A percentile compares a stretch with the other conserved stretches of the same genome.
Conservation (phyloP, 495 filamentous ascomycete genomes). For the Aspergillus homomorphus region DNA sequence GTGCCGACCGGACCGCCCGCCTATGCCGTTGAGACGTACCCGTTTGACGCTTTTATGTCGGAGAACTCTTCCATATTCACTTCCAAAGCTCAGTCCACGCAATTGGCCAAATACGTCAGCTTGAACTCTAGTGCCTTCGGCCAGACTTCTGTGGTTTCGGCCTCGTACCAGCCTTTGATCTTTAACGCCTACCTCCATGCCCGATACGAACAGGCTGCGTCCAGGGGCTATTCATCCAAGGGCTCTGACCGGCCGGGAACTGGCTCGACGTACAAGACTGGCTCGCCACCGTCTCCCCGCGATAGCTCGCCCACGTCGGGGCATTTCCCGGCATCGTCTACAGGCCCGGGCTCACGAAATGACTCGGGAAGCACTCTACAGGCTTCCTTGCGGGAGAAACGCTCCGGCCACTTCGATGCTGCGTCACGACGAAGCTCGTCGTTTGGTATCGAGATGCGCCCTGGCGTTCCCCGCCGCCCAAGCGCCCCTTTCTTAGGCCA, state of each 20-base stretch:
- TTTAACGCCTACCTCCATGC: slow-evolving; percentile 91
- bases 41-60: slow-evolving; percentile 81
- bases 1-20: slow-evolving; percentile 85
- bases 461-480: slow-evolving; percentile 65
- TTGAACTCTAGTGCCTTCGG: slow-evolving; percentile 87
- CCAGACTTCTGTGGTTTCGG: slow-evolving; percentile 53
- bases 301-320: slow-evolving; percentile 74
- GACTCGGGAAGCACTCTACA: slow-evolving; percentile 87
- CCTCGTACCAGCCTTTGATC: slow-evolving; percentile 51
- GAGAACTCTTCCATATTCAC: slow-evolving; percentile 80
- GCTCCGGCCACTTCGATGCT: slow-evolving; percentile 89
- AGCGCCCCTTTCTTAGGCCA: slow-evolving; percentile 84
- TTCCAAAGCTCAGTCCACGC: slow-evolving; percentile 63
- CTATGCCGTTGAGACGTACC: slow-evolving; percentile 89
- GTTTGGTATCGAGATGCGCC: slow-evolving; percentile 73
- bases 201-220: slow-evolving; percentile 55
- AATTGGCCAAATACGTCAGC: slow-evolving; percentile 77
- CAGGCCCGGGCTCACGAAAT: slow-evolving; percentile 74
- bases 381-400: slow-evolving; percentile 83
- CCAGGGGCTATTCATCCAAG: slow-evolving; percentile 46
- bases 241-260: slow-evolving; percentile 76
- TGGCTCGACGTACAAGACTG: slow-evolving; percentile 66
- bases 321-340: slow-evolving; percentile 71
- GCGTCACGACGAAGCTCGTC: slow-evolving; percentile 84
- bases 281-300: slow-evolving; percentile 76